Evolutionary conservation across 176 grass and related monocot genomes (phyloP), one percentile per base, ranked within the genome.

Genomic region (Rhipidocladum racemiflorum): DNA sequence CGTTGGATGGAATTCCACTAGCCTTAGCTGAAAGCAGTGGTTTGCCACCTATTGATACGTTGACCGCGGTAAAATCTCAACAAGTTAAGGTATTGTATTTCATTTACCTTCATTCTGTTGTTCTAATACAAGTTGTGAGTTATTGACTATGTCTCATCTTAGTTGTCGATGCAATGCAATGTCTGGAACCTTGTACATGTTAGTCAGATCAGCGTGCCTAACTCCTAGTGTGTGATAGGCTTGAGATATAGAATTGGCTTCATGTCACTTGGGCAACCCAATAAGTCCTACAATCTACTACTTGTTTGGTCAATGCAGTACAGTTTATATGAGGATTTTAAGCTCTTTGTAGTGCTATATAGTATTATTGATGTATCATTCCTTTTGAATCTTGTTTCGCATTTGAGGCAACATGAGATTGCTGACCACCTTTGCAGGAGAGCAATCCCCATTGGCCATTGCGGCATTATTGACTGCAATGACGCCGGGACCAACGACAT

Each of bases 21-120:
- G 92, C 95, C 72, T 88, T 95, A 50, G 90, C 92, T 43, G 88
- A 98, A 81, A 98, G 95, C 68, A 91, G 95, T 81, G 95, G 92
- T 59, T 90, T 94, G 70, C 50, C 85, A 57, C 92, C 92, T 72
- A 91, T 98, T 77, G 84, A 93, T 91, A 98, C 88, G 4, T 75
- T 95, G 38, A 93, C 95, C 23, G 90, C 49, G 0, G 92, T 94
- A 45, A 98, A 98, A 90, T 85, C 88, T 88, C 88, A 98, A 78
- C 88, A 94, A 84, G 72, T 93, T 59, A 94, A 92, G 95, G 92
- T 97, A 85, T 82, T 70, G 55, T 72, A 45, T 23, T 69, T 50
- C n/a, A n/a, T n/a, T n/a, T n/a, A n/a, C n/a, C n/a, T n/a, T n/a
- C n/a, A n/a, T n/a, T n/a, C n/a, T n/a, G n/a, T n/a, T n/a, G n/a